A percentile compares a stretch with the other conserved stretches of the same genome.
These are phyloP conservation scores for Pseudocercospora crystallina DNA, from an alignment of 2,329 filamentous ascomycete species.

Conservation along the genomic window DNA sequence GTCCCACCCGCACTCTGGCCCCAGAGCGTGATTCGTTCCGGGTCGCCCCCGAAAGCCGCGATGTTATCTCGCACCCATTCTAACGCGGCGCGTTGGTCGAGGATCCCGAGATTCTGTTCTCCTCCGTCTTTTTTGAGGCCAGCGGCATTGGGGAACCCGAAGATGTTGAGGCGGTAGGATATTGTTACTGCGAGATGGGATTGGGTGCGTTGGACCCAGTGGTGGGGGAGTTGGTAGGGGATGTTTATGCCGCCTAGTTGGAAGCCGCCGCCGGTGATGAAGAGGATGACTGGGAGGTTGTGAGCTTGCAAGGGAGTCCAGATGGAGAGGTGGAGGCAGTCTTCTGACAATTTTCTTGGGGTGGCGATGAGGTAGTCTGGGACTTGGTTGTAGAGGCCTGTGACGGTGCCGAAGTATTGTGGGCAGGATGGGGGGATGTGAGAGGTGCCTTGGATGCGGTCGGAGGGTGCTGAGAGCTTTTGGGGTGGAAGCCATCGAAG, in stretches of 20 bases:
- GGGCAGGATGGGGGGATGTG: slow-evolving; percentile 25
- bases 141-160: slow-evolving; percentile 53
- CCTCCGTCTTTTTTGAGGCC: slow-evolving; percentile 34
- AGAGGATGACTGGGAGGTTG: slow-evolving; percentile 15
- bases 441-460: slow-evolving; percentile 12
- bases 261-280: slow-evolving; percentile 3
- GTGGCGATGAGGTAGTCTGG: not conserved
- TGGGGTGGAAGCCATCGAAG: slow-evolving; percentile 1
- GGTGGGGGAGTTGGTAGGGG: slow-evolving; percentile 1
- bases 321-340: slow-evolving; percentile 38
- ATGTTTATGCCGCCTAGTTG: not conserved
- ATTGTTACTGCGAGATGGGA: slow-evolving; percentile 39
- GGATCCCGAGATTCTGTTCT: slow-evolving; percentile 48
- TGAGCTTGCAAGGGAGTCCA: slow-evolving; percentile 36
- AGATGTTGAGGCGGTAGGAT: slow-evolving; percentile 38
- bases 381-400: not conserved
- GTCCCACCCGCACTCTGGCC: slow-evolving; percentile 27
- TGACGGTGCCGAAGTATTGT: slow-evolving; percentile 23
- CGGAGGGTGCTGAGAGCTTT: not conserved
- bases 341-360: slow-evolving; percentile 37
- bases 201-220: slow-evolving; percentile 2
- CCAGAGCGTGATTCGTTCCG: slow-evolving; percentile 23
- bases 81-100: slow-evolving; percentile 55
- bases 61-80: slow-evolving; percentile 56
- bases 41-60: slow-evolving; percentile 50